These are phyloP conservation scores for Trichophyton equinum DNA, from an alignment of 2,329 filamentous ascomycete species.

Conservation along the genomic window DNA sequence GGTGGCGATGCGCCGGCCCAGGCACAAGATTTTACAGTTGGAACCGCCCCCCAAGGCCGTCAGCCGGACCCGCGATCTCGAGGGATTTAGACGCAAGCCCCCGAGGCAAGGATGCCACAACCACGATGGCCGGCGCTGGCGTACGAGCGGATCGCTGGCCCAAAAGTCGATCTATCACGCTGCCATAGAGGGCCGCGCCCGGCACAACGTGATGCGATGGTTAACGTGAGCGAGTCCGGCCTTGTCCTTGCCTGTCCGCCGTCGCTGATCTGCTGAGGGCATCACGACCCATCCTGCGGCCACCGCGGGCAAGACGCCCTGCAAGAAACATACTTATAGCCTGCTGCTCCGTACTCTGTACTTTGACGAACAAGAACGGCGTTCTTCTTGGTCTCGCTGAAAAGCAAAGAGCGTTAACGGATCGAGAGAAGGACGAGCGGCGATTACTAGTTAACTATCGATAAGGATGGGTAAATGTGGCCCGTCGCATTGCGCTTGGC, in stretches of 20 bases:
- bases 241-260: not conserved
- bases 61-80: not conserved
- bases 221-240: not conserved
- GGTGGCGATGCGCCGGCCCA: not conserved
- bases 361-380: no score
- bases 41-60: not conserved
- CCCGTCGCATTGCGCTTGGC: not conserved
- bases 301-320: not conserved
- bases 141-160: not conserved
- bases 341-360: no score
- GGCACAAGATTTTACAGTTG: not conserved
- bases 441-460: not conserved
- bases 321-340: no score
- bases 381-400: no score
- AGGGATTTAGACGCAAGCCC: not conserved
- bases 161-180: not conserved
- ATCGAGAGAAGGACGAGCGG: not conserved
- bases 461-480: not conserved
- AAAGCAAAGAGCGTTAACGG: not conserved
- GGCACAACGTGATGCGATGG: not conserved
- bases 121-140: constrained; percentile 1
- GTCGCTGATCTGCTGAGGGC: not conserved
- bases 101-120: not conserved
- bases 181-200: not conserved
- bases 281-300: not conserved